phyloP scores from a whole-genome alignment of 192 early-diverging fungal species.

The Entomortierella beljakovae region DNA sequence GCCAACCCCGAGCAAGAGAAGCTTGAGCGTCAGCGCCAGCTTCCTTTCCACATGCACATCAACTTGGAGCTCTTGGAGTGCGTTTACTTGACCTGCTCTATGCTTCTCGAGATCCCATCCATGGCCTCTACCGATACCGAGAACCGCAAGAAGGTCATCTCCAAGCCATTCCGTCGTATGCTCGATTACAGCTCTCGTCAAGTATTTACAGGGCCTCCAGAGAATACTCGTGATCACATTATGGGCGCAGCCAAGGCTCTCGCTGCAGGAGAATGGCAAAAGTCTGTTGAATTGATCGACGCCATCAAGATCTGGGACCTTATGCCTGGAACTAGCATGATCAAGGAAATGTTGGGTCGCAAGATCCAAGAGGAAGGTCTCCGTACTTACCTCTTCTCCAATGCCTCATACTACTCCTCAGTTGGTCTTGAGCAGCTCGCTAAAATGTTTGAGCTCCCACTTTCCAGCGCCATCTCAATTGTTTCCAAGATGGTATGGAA shows the following conservation, averaged over 20 bases:
- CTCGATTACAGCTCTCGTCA: constrained; percentile 97
- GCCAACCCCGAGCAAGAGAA: constrained; percentile 91
- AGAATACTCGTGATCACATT: constrained; percentile 99
- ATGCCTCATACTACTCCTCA: constrained; percentile 90
- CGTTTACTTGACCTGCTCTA: constrained; percentile 93
- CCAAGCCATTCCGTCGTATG: constrained; percentile 92
- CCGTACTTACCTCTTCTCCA: constrained; percentile 96
- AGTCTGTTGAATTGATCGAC: constrained; percentile 82
- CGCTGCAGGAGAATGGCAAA: constrained; percentile 93
- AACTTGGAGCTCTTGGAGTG: constrained; percentile 99
- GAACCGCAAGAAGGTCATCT: constrained; percentile 80
- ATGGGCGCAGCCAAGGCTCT: constrained; percentile 97
- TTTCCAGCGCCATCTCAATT: constrained; percentile 72
- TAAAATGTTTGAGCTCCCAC: constrained; percentile 88
- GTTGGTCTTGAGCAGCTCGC: constrained; percentile 85
- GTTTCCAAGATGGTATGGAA: constrained; percentile 95
- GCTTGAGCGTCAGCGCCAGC: constrained; percentile 93
- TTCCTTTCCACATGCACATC: constrained; percentile 99
- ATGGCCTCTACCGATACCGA: constrained; percentile 83
- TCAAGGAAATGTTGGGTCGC: constrained; percentile 89
- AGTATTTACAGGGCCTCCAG: constrained; percentile 94
- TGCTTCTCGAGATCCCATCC: constrained; percentile 97
- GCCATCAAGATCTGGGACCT: constrained; percentile 98
- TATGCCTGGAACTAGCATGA: constrained; percentile 79
- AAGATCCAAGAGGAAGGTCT: constrained; percentile 98